Evolutionary conservation across 441 rosid genomes (phyloP), one percentile per base, ranked within the genome.

Genomic region (Populus hybrid): DNA sequence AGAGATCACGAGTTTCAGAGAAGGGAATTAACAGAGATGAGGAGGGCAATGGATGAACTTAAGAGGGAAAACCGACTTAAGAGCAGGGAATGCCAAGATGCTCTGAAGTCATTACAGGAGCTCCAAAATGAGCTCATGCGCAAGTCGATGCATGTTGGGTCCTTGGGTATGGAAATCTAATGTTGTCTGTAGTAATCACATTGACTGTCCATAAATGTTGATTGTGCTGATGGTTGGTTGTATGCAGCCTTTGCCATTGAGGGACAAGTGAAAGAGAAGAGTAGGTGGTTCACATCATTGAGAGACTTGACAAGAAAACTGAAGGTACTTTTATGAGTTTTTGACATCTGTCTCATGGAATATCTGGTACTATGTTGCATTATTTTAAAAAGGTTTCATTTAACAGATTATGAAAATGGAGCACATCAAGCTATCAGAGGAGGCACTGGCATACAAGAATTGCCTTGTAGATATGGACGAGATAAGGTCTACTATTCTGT

Each of bases 141-240:
- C 87, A 95, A 95, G 89, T 95, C 99, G 10, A 92, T 95, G 98
- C 99, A 92, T 79, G 97, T 95, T 72, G 99, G 99, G 65, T 95
- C 99, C 70, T 80, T 95, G 81, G 98, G 99, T 95, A 91, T 65
- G 89, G 63, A 64, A 36, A 67, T 30, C 66, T 53, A 50, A 42
- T 38, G 67, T 66, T 32, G 50, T 74, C 10, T 38, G 9, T 24
- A 21, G 21, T 69, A 14, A 16, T 11, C 53, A 32, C 23, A 20
- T 65, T 50, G 18, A 18, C 38, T 67, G 8, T 28, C 24, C 74
- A 5, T 65, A 18, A 59, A 35, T 36, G 57, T 75, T 75, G 75
- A 71, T 18, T 26, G 72, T 38, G 46, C 65, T 50, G 78, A 78
- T 75, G 72, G 72, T 30, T 82, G 75, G 20, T 50, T 59, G 36